These are phyloP conservation scores for Debaryomycetaceae sp. DNA, from an alignment of 1,139 yeast genomes.

Conservation along the genomic window DNA sequence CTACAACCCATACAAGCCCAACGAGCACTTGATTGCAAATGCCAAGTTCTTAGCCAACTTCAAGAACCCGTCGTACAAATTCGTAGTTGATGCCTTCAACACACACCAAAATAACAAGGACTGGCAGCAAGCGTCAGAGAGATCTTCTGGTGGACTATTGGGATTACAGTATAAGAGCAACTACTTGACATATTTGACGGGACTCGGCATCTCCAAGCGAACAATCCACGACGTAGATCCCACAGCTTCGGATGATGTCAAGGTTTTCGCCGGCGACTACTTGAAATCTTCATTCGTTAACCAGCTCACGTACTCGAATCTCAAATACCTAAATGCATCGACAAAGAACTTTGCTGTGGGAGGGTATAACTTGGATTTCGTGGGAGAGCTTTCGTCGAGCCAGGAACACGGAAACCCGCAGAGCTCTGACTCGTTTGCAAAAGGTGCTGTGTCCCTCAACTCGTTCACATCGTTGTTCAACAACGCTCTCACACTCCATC, in stretches of 20 bases:
- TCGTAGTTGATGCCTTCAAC: conserved; percentile 33
- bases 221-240: conserved; percentile 41
- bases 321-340: conserved; percentile 20
- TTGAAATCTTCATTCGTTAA: conserved; percentile 35
- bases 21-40: conserved; percentile 36
- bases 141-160: conserved; percentile 36
- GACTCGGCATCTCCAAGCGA: conserved; percentile 42
- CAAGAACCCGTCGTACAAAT: conserved; percentile 39
- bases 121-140: conserved; percentile 37
- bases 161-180: conserved; percentile 36
- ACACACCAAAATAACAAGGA: conserved; percentile 37
- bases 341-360: conserved; percentile 29
- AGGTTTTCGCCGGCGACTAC: conserved; percentile 29
- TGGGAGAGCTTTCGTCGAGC: conserved; percentile 31
- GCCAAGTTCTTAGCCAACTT: conserved; percentile 34
- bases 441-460: conserved; percentile 23
- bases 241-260: conserved; percentile 32
- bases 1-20: conserved; percentile 47
- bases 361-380: conserved; percentile 22
- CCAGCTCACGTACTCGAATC: conserved; percentile 20
- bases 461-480: conserved; percentile 36
- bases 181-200: conserved; percentile 26
- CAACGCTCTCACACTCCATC: conserved; percentile 35
- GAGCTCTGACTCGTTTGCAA: conserved; percentile 24
- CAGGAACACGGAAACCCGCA: conserved; percentile 25